Conservation (phyloP, 768 basidiomycete genomes). For the Tephrocybe sp. region DNA sequence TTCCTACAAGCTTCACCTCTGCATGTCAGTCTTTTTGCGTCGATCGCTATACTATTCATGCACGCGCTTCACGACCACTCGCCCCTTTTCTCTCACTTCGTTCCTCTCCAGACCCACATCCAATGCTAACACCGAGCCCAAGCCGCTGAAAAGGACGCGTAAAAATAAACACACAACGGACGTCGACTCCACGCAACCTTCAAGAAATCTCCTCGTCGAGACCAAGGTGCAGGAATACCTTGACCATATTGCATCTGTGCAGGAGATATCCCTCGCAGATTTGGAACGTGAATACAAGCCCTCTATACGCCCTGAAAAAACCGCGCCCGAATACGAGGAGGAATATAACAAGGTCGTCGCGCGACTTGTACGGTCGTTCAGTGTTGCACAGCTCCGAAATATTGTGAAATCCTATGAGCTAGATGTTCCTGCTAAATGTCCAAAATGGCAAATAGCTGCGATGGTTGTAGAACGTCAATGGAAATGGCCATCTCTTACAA, state of each 20-base stretch:
- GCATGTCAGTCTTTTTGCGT: slow-evolving; percentile 17
- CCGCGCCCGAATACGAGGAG: slow-evolving; percentile 42
- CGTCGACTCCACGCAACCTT: neutral
- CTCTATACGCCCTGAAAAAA: slow-evolving; percentile 25
- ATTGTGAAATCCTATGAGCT: slow-evolving; percentile 51
- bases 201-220: slow-evolving; percentile 32
- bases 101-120: neutral
- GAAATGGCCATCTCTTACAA: slow-evolving; percentile 63
- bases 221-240: slow-evolving; percentile 56
- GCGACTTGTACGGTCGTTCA: slow-evolving; percentile 60
- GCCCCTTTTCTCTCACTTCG: neutral
- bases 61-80: neutral
- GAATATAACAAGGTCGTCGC: slow-evolving; percentile 54
- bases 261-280: slow-evolving; percentile 54
- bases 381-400: slow-evolving; percentile 52
- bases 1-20: neutral
- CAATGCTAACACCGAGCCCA: neutral
- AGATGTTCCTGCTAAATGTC: slow-evolving; percentile 26
- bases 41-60: slow-evolving; percentile 7
- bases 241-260: slow-evolving; percentile 44
- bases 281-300: slow-evolving; percentile 55
- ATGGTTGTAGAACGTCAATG: slow-evolving; percentile 64
- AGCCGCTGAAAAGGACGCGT: neutral
- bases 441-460: slow-evolving; percentile 40
- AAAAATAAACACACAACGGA: slow-evolving; percentile 4